Percentiles rank a stretch among this genome's conserved stretches.
Evolutionary conservation across 768 basidiomycete species (phyloP).

Genomic region (Phanerochaete sordida): DNA sequence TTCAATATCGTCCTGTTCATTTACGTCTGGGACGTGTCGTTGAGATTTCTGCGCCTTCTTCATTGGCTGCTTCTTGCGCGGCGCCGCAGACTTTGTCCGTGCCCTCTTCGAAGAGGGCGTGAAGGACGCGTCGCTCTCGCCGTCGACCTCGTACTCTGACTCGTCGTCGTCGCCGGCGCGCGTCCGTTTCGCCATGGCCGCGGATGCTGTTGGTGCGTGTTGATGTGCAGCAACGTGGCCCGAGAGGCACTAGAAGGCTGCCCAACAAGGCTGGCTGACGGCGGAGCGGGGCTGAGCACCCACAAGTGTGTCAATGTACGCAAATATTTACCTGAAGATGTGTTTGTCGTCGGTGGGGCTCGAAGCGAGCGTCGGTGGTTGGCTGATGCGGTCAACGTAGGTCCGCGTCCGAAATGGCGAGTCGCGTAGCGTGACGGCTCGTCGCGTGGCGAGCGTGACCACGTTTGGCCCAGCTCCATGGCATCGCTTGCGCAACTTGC

Average conservation of each 20-base stretch:
- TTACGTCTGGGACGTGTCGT: neutral
- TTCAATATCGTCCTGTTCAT: neutral
- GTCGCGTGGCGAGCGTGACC: neutral
- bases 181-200: slow-evolving; percentile 28
- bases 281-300: neutral
- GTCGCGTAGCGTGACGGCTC: neutral
- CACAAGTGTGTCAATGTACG: neutral
- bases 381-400: neutral
- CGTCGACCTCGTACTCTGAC: slow-evolving; percentile 13
- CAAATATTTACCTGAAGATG: neutral
- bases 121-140: slow-evolving; percentile 22
- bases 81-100: slow-evolving; percentile 7
- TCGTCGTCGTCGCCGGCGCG: slow-evolving; percentile 14
- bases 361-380: neutral
- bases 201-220: neutral
- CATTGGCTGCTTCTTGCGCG: neutral
- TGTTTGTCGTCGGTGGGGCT: neutral
- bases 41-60: neutral
- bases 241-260: too few species aligned
- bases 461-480: neutral
- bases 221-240: neutral
- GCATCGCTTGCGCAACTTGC: neutral
- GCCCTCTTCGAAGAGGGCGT: slow-evolving; percentile 5
- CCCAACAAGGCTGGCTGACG: too few species aligned
- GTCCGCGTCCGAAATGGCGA: neutral